These are phyloP conservation scores for Waltiozyma sp. DNA, from an alignment of 1,139 yeast species.

Conservation along the genomic window DNA sequence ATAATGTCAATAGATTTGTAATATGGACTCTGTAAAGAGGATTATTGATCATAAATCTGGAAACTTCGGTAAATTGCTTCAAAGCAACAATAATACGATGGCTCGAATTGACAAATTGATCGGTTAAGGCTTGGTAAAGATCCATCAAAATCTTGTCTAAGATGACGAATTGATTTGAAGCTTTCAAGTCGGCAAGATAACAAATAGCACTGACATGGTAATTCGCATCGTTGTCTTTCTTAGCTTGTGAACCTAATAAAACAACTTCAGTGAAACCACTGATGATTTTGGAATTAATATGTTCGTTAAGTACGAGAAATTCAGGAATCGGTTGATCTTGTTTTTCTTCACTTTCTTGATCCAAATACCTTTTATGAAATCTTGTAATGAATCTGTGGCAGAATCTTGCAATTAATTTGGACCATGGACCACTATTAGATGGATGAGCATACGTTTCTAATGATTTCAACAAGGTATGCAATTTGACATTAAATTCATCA, in stretches of 20 bases:
- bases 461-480: slow-evolving; percentile 52
- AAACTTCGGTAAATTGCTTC: slow-evolving; percentile 52
- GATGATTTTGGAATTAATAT: slow-evolving; percentile 32
- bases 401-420: slow-evolving; percentile 55
- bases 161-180: slow-evolving; percentile 33
- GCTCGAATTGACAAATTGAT: slow-evolving; percentile 63
- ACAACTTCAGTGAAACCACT: slow-evolving; percentile 44
- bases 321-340: slow-evolving; percentile 24
- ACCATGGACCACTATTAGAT: slow-evolving; percentile 82
- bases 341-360: slow-evolving; percentile 39
- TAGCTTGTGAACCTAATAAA: slow-evolving; percentile 71
- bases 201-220: slow-evolving; percentile 53
- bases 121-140: slow-evolving; percentile 72
- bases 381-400: slow-evolving; percentile 44
- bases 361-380: slow-evolving; percentile 45
- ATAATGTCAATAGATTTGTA: slow-evolving; percentile 57
- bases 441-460: slow-evolving; percentile 87
- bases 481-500: slow-evolving; percentile 40
- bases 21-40: slow-evolving; percentile 70
- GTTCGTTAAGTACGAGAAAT: slow-evolving; percentile 33
- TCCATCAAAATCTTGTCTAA: slow-evolving; percentile 62
- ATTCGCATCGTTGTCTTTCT: slow-evolving; percentile 45
- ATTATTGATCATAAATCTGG: slow-evolving; percentile 55
- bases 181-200: slow-evolving; percentile 51
- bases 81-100: slow-evolving; percentile 75